Evolutionary conservation across 495 filamentous ascomycete species (phyloP).

Genomic region (Podospora tetraspora): DNA sequence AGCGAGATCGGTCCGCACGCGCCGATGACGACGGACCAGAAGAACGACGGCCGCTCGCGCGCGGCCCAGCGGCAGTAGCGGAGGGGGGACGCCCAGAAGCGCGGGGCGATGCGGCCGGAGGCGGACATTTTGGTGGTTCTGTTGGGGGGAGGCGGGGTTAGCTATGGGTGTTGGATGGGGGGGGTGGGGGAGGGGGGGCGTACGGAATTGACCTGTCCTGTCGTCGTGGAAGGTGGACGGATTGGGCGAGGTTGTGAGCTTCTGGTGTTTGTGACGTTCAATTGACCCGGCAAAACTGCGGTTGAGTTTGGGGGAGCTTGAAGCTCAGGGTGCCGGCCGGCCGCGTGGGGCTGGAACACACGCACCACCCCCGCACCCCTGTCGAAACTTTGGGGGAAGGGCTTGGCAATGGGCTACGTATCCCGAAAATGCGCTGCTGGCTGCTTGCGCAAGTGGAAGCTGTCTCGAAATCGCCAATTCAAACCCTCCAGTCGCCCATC

Average conservation of each 20-base stretch:
- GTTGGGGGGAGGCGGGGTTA: neutral
- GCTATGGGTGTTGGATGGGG: neutral
- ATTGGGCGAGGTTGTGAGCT: neutral
- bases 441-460: conserved; percentile 5
- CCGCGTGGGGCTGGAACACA: neutral
- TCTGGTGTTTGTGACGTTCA: neutral
- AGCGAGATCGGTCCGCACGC: conserved; percentile 63
- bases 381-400: neutral
- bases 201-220: conserved; percentile 11
- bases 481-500: neutral
- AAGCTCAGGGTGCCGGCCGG: neutral
- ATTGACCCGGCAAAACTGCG: conserved; percentile 21
- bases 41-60: conserved; percentile 79
- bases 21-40: conserved; percentile 75
- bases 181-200: neutral
- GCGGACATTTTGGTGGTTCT: conserved; percentile 43
- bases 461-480: conserved; percentile 14
- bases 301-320: neutral
- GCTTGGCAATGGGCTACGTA: conserved; percentile 39
- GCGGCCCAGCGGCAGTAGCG: conserved; percentile 82
- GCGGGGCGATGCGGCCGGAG: conserved; percentile 54
- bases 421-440: conserved; percentile 23
- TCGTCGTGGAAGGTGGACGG: no score
- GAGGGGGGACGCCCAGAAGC: conserved; percentile 76
- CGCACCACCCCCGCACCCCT: neutral